Base-by-base conservation (phyloP, 495 filamentous ascomycete genomes). In the Penicillium cinerascens region DNA sequence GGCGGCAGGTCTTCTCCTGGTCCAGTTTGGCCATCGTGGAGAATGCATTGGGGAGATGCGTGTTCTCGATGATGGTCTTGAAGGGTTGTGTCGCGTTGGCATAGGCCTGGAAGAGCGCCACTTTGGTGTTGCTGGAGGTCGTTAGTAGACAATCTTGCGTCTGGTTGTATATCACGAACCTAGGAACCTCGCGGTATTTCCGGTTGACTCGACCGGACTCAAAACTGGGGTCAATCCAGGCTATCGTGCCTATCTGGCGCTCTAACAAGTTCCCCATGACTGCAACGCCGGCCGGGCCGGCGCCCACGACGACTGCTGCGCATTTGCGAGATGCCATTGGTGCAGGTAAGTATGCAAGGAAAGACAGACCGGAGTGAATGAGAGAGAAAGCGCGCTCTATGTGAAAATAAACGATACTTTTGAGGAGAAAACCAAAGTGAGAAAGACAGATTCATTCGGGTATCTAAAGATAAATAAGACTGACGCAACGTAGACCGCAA, bases 171-270 rank as follows among this genome's bases (percentile, higher is more conserved):
- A 38, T 40, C 25, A 69, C 73, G 50, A 47, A 79, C 78, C 74
- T 78, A 6, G 79, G 81, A 35, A 82, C 81, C 54, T 81, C 78
- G 52, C 79, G 74, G 55, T 83, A 82, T 59, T 74, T 77, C 42
- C 69, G 62, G 48, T 81, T 63, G 18, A 83, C 68, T 41, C 79
- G 69, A 7, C 81, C 81, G 13, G 68, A 76, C 42, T 77, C 68
- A 44, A 82, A 80, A 5, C 59, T 61, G 47, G 79, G 74, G 51
- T 82, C 81, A 46, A 82, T 59, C 81, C 79, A 82, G 51, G 76
- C 67, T 38, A 82, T 75, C 40, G 69, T 68, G 18, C 64, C 64
- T 3, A 75, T 65, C 47, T 76, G 68, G n/a, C 73, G 72, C 59
- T 81, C 79, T 7, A 83, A 69, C 6, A 83, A 64, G 52, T 81